These are phyloP conservation scores for Geranium incanum DNA, from an alignment of 441 rosid species.

Conservation along the genomic window DNA sequence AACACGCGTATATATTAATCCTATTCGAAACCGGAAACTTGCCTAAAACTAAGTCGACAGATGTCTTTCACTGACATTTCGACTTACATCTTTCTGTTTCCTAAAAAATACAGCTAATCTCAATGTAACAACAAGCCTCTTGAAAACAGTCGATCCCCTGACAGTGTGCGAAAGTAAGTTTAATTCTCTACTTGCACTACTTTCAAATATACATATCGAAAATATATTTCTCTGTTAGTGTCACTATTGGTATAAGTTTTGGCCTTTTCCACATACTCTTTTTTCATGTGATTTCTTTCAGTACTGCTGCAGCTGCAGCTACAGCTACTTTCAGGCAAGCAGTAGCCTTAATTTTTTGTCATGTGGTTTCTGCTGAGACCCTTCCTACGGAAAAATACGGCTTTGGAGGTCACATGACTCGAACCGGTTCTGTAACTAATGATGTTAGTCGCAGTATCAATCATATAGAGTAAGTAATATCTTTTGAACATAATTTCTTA, in stretches of 20 bases:
- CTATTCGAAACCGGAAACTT: too few relatives aligned
- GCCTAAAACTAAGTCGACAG: too few relatives aligned
- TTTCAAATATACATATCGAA: too few relatives aligned
- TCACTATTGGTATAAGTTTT: conserved; percentile 16
- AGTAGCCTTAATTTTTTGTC: conserved; percentile 89
- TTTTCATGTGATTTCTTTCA: conserved; percentile 31
- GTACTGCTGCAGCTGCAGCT: conserved; percentile 99
- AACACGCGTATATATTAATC: too few relatives aligned
- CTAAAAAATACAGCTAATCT: too few relatives aligned
- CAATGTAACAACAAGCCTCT: too few relatives aligned
- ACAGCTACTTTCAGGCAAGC: conserved; percentile 99
- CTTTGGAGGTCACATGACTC: conserved; percentile 54
- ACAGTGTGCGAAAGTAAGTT: conserved; percentile 92
- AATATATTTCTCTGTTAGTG: conserved; percentile 13
- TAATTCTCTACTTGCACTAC: conserved; percentile 16
- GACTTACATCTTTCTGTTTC: too few relatives aligned
- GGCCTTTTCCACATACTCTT: conserved; percentile 13
- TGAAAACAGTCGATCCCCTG: conserved; percentile 72
- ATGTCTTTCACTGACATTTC: too few relatives aligned
- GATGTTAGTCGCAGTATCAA: conserved; percentile 77
- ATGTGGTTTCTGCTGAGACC: conserved; percentile 71
- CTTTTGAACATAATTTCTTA: conserved; percentile 15
- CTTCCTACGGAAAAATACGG: conserved; percentile 71
- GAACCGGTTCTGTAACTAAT: conserved; percentile 73
- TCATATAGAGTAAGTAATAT: conserved; percentile 57